phyloP scores from a whole-genome alignment of 768 basidiomycete species.

The Chalciporus sphaerocephalus region DNA sequence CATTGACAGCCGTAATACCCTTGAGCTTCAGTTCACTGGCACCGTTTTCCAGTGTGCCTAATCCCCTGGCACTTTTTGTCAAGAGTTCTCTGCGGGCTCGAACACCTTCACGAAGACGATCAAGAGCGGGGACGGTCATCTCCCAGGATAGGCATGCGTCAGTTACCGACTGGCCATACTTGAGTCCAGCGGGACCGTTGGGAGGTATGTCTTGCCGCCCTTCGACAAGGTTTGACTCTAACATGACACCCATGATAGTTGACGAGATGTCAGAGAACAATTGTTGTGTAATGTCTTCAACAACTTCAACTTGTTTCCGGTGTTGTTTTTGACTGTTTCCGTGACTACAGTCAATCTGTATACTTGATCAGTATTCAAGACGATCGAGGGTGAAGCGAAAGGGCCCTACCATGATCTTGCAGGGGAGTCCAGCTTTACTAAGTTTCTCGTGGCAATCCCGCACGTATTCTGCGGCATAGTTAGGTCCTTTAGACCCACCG shows the following conservation, averaged over 20 bases:
- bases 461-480: conserved; percentile 79
- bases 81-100: conserved; percentile 61
- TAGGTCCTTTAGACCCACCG: conserved; percentile 86
- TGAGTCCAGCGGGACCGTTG: conserved; percentile 65
- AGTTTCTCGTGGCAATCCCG: conserved; percentile 71
- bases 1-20: conserved; percentile 6
- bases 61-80: conserved; percentile 27
- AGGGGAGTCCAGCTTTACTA: conserved; percentile 68
- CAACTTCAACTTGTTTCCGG: conserved; percentile 81
- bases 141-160: conserved; percentile 92
- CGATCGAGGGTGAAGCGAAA: background rate
- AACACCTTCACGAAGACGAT: conserved; percentile 85
- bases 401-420: conserved; percentile 77
- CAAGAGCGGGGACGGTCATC: conserved; percentile 73
- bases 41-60: background rate
- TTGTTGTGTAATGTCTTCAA: conserved; percentile 81
- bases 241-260: conserved; percentile 89
- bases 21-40: conserved; percentile 15
- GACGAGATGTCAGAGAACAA: conserved; percentile 65
- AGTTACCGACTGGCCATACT: conserved; percentile 83
- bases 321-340: conserved; percentile 95
- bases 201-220: conserved; percentile 82
- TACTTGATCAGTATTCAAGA: background rate
- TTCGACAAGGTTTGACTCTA: conserved; percentile 87
- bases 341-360: conserved; percentile 92